Evolutionary conservation across 345 rosid genomes (phyloP).

Genomic region (Murraya paniculata): DNA sequence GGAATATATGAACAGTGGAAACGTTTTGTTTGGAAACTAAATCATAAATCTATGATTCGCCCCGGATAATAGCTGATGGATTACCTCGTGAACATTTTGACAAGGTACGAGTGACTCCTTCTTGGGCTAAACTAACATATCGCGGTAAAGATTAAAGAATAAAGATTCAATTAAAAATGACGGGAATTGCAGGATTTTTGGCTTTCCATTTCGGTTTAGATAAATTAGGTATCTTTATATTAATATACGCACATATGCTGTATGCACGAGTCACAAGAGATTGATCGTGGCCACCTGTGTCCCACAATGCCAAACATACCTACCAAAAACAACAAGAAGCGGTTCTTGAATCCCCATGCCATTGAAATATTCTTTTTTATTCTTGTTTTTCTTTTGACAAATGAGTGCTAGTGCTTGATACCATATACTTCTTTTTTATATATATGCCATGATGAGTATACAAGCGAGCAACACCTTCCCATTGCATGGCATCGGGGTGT

Average conservation of each 20-base stretch:
- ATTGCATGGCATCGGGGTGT: conserved; percentile 18
- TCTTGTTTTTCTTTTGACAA: not conserved
- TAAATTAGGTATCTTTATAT: not conserved
- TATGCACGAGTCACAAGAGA: not conserved
- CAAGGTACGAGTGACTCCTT: too few species aligned
- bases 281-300: not conserved
- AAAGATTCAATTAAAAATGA: not conserved
- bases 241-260: not conserved
- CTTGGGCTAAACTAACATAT: not conserved
- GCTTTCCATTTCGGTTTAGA: not conserved
- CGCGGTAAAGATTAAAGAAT: not conserved
- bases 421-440: conserved; percentile 3
- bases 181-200: not conserved
- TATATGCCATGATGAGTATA: not conserved
- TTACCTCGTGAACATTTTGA: not conserved
- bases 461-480: not conserved
- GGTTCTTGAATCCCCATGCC: conserved; percentile 6
- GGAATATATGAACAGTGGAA: not conserved
- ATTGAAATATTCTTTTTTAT: not conserved
- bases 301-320: conserved; percentile 17
- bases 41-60: not conserved
- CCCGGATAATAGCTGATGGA: not conserved
- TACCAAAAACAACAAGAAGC: conserved; percentile 22
- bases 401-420: not conserved
- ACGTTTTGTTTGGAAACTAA: not conserved